A percentile compares a stretch with the other conserved stretches of the same genome.
Conservation (phyloP, 306 rosid genomes). For the Rosa persica region DNA sequence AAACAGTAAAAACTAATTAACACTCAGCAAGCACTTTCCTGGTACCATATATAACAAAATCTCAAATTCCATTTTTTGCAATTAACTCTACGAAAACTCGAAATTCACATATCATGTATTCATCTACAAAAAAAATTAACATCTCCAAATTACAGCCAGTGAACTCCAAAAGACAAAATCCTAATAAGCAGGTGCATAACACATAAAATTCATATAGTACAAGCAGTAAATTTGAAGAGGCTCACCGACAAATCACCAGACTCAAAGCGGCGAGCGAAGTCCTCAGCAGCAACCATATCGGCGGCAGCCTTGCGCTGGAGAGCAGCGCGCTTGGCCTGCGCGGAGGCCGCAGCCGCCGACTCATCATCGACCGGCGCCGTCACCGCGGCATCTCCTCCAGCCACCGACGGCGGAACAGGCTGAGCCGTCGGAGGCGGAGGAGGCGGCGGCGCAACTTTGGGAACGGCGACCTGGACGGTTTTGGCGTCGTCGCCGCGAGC, state of each 20-base stretch:
- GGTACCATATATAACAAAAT: background rate
- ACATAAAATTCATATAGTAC: background rate
- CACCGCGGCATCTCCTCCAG: slow-evolving; percentile 29
- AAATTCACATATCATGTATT: background rate
- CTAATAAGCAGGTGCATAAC: background rate
- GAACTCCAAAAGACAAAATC: background rate
- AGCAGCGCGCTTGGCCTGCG: slow-evolving; percentile 76
- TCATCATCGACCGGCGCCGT: slow-evolving; percentile 35
- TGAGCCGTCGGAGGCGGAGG: slow-evolving; percentile 36
- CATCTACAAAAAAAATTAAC: background rate
- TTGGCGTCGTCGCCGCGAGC: slow-evolving; percentile 26
- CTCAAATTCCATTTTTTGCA: background rate
- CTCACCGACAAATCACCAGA: slow-evolving; percentile 67
- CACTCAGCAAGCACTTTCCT: background rate
- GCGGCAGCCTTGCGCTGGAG: slow-evolving; percentile 91
- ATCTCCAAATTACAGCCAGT: background rate
- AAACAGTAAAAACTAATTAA: background rate
- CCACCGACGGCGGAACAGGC: background rate
- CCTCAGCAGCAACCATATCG: slow-evolving; percentile 96
- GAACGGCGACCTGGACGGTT: slow-evolving; percentile 66
- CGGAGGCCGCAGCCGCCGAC: slow-evolving; percentile 58
- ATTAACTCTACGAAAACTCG: background rate
- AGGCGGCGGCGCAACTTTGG: slow-evolving; percentile 73
- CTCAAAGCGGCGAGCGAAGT: slow-evolving; percentile 81
- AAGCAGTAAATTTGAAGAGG: background rate